Evolutionary conservation across 768 basidiomycete species (phyloP), one percentile per base, ranked within the genome.

Genomic region (Kwoniella sp.): DNA sequence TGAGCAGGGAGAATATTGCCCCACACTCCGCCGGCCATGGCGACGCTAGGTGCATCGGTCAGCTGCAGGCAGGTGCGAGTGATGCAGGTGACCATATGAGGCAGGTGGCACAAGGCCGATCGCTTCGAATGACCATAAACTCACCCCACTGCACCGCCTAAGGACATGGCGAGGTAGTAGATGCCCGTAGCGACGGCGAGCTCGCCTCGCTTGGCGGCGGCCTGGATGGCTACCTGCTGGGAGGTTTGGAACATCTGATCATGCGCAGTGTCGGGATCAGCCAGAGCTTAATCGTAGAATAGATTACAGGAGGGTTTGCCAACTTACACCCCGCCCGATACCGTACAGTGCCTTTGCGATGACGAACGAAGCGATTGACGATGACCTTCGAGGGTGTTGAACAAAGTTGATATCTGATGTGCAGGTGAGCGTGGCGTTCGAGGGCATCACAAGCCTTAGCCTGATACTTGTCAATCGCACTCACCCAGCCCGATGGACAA

Each of bases 121-220:
- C n/a, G n/a, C n/a, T n/a, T n/a, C n/a, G n/a, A 36, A 19, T 6
- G 34, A 6, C 19, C 34, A 6, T 36, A 15, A 20, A 38, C 37
- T 38, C 19, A 38, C 37, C 47, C 47, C 26, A 49, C 27, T 25
- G 47, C 47, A 39, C 47, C 47, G n/a, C 47, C 47, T 17, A 49
- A 38, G 9, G 47, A 49, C 47, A 49, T 49, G 26, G 47, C 47
- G 32, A 49, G 40, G 33, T 49, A 49, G 27, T 39, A 49, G 36
- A 49, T 49, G 20, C 47, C 47, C 20, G 47, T 49, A 12, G 47
- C 47, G 36, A 49, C 40, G 2, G 47, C 47, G 17, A 49, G 10
- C 22, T 49, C 47, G 23, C 47, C 47, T 29, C 47, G 36, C 20
- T 39, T 49, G 36, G 40, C 47, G 2, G 47, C 47, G 9, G 47